Evolutionary conservation across 1,139 yeast genomes (phyloP), one percentile per base, ranked within the genome.

Genomic region (Candida dubliniensis): DNA sequence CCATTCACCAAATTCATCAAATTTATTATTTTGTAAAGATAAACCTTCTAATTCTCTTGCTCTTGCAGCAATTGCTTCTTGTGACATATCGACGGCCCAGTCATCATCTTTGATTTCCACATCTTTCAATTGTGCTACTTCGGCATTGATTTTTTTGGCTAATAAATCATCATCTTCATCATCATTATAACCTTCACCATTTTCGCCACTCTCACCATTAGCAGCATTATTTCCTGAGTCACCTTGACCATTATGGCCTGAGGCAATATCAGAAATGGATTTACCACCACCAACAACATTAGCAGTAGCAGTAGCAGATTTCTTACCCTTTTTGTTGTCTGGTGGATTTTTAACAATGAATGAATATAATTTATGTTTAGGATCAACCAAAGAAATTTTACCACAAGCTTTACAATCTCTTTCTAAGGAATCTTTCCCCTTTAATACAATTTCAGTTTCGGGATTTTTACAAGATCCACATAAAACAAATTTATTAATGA

Each of bases 391-490:
- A 27, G 96, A 82, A 63, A 91, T 80, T 66, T 84, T 84, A 69
- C 99, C 99, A 77, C 99, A 93, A 27, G 99, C 99, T 69, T 93
- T 93, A 77, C 99, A 93, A 67, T 93, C 98, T 69, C 93, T 84
- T 59, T 84, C 84, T 63, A 95, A 74, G 53, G 74, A 76, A 41
- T 85, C 95, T 57, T 84, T 87, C 59, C 84, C 87, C 56, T 87
- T 82, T 59, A 91, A 77, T 57, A 84, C 77, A 60, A 91, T 84
- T 61, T 89, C 97, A 33, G 99, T 93, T 71, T 93, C 99, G 30
- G 99, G 99, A 71, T 93, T 93, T 75, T 87, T 87, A 77, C 99
- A 93, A 49, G 89, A 79, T 30, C 87, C 93, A 79, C 99, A 93
- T 46, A 93, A 79, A 49, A 93, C 97, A 63, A 90, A 95, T 69